Percentiles rank a stretch among this genome's conserved stretches.
Conservation (phyloP, 768 basidiomycete species). For the Coprinopsis sp. region DNA sequence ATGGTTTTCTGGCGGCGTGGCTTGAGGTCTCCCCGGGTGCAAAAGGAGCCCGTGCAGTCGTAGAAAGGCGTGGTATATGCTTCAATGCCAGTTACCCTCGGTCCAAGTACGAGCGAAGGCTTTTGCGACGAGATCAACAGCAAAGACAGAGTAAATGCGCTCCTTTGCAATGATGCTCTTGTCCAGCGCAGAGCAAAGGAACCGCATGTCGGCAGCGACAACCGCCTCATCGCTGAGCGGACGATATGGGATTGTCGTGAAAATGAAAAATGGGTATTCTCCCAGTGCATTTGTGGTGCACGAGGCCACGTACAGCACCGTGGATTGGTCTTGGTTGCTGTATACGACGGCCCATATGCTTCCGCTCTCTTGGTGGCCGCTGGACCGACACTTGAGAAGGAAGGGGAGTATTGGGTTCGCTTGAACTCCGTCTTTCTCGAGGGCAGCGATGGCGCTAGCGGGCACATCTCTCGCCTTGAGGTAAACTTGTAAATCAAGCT, state of each 20-base stretch:
- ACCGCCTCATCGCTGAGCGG: constrained; percentile 32
- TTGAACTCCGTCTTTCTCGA: constrained; percentile 32
- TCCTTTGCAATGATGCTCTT: constrained; percentile 23
- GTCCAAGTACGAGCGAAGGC: constrained; percentile 50
- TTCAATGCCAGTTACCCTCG: constrained; percentile 36
- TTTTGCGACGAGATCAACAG: constrained; percentile 40
- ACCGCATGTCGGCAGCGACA: constrained; percentile 35
- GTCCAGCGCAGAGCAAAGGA: constrained; percentile 38
- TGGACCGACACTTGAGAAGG: constrained; percentile 23
- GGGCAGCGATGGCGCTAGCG: constrained; percentile 27
- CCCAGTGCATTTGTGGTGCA: constrained; percentile 54
- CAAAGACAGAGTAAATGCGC: constrained; percentile 66
- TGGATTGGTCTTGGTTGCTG: constrained; percentile 9
- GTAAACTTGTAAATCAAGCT: background rate
- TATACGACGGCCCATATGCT: constrained; percentile 35
- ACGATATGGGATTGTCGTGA: constrained; percentile 37
- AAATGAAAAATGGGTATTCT: constrained; percentile 64
- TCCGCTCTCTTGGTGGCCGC: constrained; percentile 15
- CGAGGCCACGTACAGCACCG: constrained; percentile 53
- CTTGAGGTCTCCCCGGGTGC: constrained; percentile 33
- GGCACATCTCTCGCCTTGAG: constrained; percentile 31
- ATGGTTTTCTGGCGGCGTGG: constrained; percentile 16
- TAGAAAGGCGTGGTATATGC: constrained; percentile 49
- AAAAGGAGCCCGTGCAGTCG: constrained; percentile 51
- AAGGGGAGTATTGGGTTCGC: constrained; percentile 41